These are phyloP conservation scores for Coemansia sp. DNA, from an alignment of 192 early-diverging fungal genomes.

Conservation along the genomic window DNA sequence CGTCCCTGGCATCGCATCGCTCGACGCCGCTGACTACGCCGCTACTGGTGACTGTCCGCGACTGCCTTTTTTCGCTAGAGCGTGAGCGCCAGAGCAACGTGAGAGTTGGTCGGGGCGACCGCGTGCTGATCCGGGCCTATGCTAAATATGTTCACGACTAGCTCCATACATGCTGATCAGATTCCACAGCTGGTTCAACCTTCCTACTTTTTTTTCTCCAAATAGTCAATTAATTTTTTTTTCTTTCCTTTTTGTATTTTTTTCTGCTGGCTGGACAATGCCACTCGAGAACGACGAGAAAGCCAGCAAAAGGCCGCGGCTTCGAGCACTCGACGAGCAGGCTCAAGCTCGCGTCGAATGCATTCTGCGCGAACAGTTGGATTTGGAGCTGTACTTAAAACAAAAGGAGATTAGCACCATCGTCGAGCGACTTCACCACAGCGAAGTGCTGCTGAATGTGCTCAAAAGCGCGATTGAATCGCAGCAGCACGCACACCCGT, in stretches of 20 bases:
- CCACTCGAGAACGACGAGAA: background rate
- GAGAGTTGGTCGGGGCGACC: conserved; percentile 39
- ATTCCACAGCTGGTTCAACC: background rate
- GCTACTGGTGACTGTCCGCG: conserved; percentile 64
- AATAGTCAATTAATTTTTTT: background rate
- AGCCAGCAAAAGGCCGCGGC: conserved; percentile 7
- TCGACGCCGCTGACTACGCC: conserved; percentile 38
- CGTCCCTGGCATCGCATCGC: conserved; percentile 27
- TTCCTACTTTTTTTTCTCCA: background rate
- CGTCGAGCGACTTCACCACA: conserved; percentile 58
- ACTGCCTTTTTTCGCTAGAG: conserved; percentile 74
- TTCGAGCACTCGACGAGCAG: conserved; percentile 11
- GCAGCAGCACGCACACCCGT: conserved; percentile 39
- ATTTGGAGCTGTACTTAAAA: conserved; percentile 73
- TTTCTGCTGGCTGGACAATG: background rate
- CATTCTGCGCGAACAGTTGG: conserved; percentile 71
- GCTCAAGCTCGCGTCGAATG: conserved; percentile 49
- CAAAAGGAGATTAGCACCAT: conserved; percentile 68
- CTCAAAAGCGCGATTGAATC: conserved; percentile 55
- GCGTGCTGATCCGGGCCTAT: conserved; percentile 43
- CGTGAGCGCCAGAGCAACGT: conserved; percentile 56
- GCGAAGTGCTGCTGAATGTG: conserved; percentile 58
- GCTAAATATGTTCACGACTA: conserved; percentile 16
- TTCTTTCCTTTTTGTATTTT: background rate
- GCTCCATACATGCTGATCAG: background rate